Evolutionary conservation across 2,329 filamentous ascomycete genomes (phyloP).

Genomic region (Rasamsonia emersonii): DNA sequence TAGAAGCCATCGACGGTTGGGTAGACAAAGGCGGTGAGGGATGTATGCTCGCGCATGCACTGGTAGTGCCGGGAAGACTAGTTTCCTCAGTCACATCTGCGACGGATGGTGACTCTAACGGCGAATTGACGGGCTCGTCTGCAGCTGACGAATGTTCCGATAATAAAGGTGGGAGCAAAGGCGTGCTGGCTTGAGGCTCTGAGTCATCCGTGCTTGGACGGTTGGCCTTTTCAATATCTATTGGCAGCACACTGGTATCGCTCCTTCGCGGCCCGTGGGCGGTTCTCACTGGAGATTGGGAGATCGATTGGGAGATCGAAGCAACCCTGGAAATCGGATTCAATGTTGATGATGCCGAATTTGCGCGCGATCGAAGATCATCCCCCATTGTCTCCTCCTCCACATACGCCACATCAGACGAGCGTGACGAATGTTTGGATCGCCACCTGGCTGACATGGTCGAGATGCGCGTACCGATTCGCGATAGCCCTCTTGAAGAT

Average conservation of each 20-base stretch:
- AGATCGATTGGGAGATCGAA: conserved; percentile 44
- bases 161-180: conserved; percentile 74
- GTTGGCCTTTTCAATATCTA: conserved; percentile 48
- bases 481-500: conserved; percentile 47
- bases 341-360: conserved; percentile 33
- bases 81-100: conserved; percentile 47
- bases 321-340: conserved; percentile 37
- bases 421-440: conserved; percentile 22
- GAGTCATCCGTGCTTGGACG: conserved; percentile 43
- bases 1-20: conserved; percentile 68
- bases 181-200: conserved; percentile 65
- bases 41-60: conserved; percentile 40
- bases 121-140: conserved; percentile 59
- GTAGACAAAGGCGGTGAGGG: conserved; percentile 68
- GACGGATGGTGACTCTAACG: conserved; percentile 76
- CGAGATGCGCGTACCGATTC: conserved; percentile 60
- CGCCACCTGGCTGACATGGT: conserved; percentile 54
- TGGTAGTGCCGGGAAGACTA: conserved; percentile 38
- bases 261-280: conserved; percentile 48
- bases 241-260: conserved; percentile 41
- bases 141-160: conserved; percentile 43
- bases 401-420: conserved; percentile 11
- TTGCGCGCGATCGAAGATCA: conserved; percentile 31
- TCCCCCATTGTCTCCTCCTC: conserved; percentile 21
- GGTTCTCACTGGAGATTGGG: conserved; percentile 56